phyloP scores from a whole-genome alignment of 495 filamentous ascomycete genomes.

The Jackrogersella multiformis region DNA sequence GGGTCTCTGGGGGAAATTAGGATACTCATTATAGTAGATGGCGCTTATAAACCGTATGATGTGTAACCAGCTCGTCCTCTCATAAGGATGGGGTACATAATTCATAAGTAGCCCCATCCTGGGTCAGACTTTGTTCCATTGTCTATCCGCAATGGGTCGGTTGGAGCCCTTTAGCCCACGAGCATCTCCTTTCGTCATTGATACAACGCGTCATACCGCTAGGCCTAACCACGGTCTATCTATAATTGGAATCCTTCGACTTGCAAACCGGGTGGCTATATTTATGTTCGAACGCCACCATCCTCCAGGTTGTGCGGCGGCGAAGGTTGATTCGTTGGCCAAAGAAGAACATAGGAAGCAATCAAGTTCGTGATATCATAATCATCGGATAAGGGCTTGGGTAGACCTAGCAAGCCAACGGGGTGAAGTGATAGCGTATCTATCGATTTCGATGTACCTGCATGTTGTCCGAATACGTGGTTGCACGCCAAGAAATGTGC shows the following conservation, averaged over 20 bases:
- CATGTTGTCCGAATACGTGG: background rate
- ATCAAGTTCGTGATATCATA: background rate
- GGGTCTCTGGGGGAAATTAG: background rate
- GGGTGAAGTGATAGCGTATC: background rate
- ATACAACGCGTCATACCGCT: constrained; percentile 6
- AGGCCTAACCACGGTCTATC: background rate
- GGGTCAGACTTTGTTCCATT: background rate
- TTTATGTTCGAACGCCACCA: background rate
- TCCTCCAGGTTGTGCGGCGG: background rate
- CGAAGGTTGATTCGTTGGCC: background rate
- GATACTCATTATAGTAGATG: constrained; percentile 7
- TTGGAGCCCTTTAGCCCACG: background rate
- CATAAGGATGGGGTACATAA: background rate
- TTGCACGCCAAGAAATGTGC: background rate
- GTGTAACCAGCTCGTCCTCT: background rate
- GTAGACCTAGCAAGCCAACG: background rate
- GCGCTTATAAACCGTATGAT: background rate
- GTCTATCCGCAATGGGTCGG: background rate
- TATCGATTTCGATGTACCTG: background rate
- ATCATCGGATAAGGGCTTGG: background rate
- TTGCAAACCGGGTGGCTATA: background rate
- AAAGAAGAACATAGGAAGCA: background rate
- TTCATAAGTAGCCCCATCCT: background rate
- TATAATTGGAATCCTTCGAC: constrained; percentile 3
- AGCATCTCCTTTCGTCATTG: background rate